Evolutionary conservation across 495 filamentous ascomycete genomes (phyloP).

Genomic region (Eremomyces bilateralis): DNA sequence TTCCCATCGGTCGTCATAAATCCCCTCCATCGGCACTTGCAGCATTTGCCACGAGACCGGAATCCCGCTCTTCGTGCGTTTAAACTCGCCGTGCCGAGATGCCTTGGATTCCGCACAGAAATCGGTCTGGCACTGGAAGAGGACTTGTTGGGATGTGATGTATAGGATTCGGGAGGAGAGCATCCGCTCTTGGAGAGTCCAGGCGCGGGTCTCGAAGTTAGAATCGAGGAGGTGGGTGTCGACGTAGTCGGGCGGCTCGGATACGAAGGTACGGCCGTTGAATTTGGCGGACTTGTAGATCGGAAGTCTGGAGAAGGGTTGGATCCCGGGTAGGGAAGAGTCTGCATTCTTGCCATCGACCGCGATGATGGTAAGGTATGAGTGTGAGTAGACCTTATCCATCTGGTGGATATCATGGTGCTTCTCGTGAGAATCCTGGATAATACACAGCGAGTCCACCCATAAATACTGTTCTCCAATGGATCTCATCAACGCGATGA

Average conservation of each 20-base stretch:
- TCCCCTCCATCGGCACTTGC: too few relatives aligned
- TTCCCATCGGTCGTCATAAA: too few relatives aligned
- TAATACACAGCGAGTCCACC: slow-evolving; percentile 8
- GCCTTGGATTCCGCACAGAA: not conserved
- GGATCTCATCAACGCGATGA: slow-evolving; percentile 1
- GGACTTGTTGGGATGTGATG: not conserved
- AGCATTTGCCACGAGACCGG: too few relatives aligned
- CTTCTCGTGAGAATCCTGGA: slow-evolving; percentile 6
- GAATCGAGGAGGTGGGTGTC: slow-evolving; percentile 2
- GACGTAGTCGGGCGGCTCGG: too few relatives aligned
- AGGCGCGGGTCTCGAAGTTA: slow-evolving; percentile 5
- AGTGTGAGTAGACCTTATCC: slow-evolving; percentile 5
- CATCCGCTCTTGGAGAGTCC: slow-evolving; percentile 5
- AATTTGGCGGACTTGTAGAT: slow-evolving; percentile 2
- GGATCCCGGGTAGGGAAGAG: slow-evolving; percentile 4
- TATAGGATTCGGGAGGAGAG: not conserved
- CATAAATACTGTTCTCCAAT: slow-evolving; percentile 9
- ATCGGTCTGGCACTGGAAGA: slow-evolving; percentile 1
- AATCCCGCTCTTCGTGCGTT: too few relatives aligned
- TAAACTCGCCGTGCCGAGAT: too few relatives aligned
- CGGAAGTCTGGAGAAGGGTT: not conserved
- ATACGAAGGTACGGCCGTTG: not conserved
- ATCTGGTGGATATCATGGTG: slow-evolving; percentile 6
- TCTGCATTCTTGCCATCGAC: not conserved
- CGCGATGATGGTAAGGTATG: slow-evolving; percentile 8